Percentiles rank a stretch among this genome's conserved stretches.
Conservation (phyloP, 495 filamentous ascomycete species). For the Lophiostoma macrostomum region DNA sequence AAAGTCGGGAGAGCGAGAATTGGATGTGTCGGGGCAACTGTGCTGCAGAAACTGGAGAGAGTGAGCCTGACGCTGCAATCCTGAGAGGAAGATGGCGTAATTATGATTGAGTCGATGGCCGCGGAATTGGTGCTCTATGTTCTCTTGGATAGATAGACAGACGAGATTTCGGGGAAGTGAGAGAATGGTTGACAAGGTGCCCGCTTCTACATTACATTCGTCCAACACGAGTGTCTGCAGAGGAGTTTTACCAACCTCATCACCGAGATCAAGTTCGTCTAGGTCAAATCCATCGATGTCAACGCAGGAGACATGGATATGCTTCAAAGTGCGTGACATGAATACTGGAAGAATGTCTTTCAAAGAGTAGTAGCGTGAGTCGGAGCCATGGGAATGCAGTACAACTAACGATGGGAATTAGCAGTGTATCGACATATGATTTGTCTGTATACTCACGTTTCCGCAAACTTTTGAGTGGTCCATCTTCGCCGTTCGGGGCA, state of each 20-base stretch:
- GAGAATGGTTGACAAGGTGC: neutral
- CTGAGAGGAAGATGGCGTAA: neutral
- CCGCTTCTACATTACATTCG: neutral
- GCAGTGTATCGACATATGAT: neutral
- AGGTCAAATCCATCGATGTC: neutral
- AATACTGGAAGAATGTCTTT: neutral
- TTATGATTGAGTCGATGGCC: neutral
- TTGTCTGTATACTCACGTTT: neutral
- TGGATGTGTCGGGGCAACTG: neutral
- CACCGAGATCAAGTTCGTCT: too few relatives aligned
- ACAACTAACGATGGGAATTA: neutral
- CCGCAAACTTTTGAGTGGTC: neutral
- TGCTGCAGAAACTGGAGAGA: slow-evolving; percentile 1
- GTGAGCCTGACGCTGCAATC: neutral
- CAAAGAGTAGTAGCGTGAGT: neutral
- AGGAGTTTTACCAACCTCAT: neutral
- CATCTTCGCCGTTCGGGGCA: neutral
- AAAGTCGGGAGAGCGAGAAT: neutral
- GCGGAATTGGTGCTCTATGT: neutral
- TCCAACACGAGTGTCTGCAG: neutral
- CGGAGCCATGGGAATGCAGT: neutral
- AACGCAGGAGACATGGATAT: neutral
- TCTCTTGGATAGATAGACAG: neutral
- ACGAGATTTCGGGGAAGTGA: neutral
- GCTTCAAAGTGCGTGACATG: neutral